Evolutionary conservation across 371 early-diverging fungal species (phyloP).

Genomic region (Blakeslea trispora): DNA sequence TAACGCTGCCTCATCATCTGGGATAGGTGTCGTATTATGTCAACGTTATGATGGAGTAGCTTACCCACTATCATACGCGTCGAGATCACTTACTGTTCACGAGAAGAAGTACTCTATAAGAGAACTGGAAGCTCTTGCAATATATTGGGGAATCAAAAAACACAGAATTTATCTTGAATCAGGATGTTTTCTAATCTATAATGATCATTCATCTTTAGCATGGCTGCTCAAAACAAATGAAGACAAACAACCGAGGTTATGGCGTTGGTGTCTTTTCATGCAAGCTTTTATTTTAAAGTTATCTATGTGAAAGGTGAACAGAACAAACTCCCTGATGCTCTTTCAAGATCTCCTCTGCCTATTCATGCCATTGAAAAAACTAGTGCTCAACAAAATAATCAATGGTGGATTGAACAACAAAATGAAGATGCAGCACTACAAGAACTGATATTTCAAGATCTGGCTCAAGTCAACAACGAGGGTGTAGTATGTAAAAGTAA

Average conservation of each 20-base stretch:
- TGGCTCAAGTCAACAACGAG: no score
- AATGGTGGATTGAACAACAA: no score
- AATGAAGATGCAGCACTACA: no score
- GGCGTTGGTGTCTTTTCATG: conserved; percentile 1
- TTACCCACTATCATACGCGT: conserved; percentile 10
- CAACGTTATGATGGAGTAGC: not conserved
- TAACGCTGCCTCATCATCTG: not conserved
- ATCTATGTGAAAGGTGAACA: not conserved
- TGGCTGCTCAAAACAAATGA: conserved; percentile 7
- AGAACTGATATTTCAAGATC: no score
- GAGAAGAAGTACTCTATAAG: conserved; percentile 3
- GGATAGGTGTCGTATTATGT: conserved; percentile 2
- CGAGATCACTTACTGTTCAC: not conserved
- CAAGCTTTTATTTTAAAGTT: conserved; percentile 6
- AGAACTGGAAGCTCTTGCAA: conserved; percentile 2
- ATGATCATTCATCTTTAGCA: conserved; percentile 10
- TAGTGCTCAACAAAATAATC: no score
- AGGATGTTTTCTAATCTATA: conserved; percentile 4
- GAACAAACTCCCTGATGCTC: not conserved
- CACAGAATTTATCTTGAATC: conserved; percentile 5
- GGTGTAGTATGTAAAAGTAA: no score
- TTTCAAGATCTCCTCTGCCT: no score
- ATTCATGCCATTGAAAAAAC: no score
- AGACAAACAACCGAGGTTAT: no score
- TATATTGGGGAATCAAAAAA: conserved; percentile 6